Evolutionary conservation across 805 yeast genomes (phyloP), one percentile per base, ranked within the genome.

Genomic region (Sugiyamaella smithiae): DNA sequence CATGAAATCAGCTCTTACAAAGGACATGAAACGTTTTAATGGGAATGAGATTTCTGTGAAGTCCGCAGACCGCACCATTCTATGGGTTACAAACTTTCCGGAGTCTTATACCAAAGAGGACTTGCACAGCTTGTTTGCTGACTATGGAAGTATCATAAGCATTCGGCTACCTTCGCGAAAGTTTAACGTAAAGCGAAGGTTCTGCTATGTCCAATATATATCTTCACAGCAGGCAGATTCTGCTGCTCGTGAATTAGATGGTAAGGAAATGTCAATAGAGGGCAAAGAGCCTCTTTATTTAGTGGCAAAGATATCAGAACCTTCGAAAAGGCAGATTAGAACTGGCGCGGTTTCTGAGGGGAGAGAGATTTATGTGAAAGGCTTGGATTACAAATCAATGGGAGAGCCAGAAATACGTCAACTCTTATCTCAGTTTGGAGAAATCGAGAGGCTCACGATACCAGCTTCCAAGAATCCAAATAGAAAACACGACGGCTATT

Each of bases 71-170:
- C 68, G 75, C 11, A 68, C 77, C 31, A 83, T 88, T 0, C 50
- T 87, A 1, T 88, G 88, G 84, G 80, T 82, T 1, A 77, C 90
- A 0, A 87, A 87, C 58, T 86, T 77, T 57, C 89, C 95, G 0
- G 83, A 87, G 1, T 58, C 67, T 0, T 75, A 62, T 50, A 69
- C 72, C 0, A 67, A 68, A 20, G 64, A 62, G 0, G 67, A 72
- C 3, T 44, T 88, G 0, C 56, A 58, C 12, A 52, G 58, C 0
- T 17, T 76, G 8, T 81, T 86, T 58, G 48, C 60, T 0, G 40
- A 63, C 1, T 59, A 57, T 35, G 81, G 82, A 0, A 52, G 65
- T 1, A 60, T 81, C 2, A 52, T 77, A 1, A 74, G 77, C 44
- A 66, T 83, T 0, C 67, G 95, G 44, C 69, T 85, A 28, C 96